Percentiles rank a stretch among this genome's conserved stretches.
Conservation (phyloP, 83 land plant species). For the Picea abies region DNA sequence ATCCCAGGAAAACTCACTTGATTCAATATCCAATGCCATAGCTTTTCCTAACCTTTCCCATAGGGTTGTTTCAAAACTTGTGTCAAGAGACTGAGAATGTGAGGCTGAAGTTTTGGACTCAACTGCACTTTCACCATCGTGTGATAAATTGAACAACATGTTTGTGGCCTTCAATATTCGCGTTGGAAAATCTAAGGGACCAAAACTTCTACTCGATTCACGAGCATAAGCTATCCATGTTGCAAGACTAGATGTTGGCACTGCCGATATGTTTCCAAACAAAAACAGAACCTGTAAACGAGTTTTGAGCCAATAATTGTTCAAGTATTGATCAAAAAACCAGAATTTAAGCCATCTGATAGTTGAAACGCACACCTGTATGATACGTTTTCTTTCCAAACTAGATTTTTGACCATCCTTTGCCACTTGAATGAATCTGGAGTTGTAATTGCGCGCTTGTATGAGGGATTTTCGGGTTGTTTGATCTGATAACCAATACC, state of each 20-base stretch:
- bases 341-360: too few species aligned
- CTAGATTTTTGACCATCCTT: too few species aligned
- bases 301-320: too few species aligned
- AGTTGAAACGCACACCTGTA: too few species aligned
- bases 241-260: slow-evolving; percentile 34
- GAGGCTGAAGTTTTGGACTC: slow-evolving; percentile 5
- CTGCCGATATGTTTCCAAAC: background rate
- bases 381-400: too few species aligned
- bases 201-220: slow-evolving; percentile 38
- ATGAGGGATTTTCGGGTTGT: too few species aligned
- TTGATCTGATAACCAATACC: too few species aligned
- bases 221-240: slow-evolving; percentile 67
- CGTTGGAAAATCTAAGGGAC: slow-evolving; percentile 49
- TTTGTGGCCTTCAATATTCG: slow-evolving; percentile 18
- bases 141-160: background rate
- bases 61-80: slow-evolving; percentile 48
- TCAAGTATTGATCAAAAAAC: too few species aligned
- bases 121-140: too few species aligned
- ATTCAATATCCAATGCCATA: slow-evolving; percentile 59
- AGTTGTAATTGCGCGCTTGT: too few species aligned
- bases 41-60: slow-evolving; percentile 77
- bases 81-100: slow-evolving; percentile 20
- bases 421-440: too few species aligned
- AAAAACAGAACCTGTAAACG: too few species aligned
- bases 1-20: slow-evolving; percentile 60